Evolutionary conservation across 2,329 filamentous ascomycete species (phyloP).

Genomic region (Cladophialophora yegresii): DNA sequence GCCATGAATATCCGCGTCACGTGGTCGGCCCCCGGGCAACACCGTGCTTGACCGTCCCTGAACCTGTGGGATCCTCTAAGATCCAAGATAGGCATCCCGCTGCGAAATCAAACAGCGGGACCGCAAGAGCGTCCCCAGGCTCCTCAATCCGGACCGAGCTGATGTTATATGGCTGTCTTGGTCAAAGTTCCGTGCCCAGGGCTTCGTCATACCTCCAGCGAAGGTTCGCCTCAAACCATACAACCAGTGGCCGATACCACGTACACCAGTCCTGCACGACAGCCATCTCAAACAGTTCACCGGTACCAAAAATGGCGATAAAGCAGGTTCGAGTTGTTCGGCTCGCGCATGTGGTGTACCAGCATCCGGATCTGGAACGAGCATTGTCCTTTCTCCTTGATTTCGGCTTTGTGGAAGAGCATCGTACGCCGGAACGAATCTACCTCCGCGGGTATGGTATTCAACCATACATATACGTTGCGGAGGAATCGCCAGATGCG

Average conservation of each 20-base stretch:
- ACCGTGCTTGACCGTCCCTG: constrained; percentile 1
- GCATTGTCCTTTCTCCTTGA: constrained; percentile 39
- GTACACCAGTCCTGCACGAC: neutral
- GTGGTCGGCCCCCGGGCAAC: neutral
- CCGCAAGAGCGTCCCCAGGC: neutral
- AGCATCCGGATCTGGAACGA: constrained; percentile 39
- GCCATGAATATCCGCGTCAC: neutral
- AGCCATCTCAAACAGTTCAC: neutral
- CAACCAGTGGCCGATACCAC: neutral
- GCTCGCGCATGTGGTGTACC: constrained; percentile 40
- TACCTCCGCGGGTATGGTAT: constrained; percentile 64
- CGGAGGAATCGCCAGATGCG: constrained; percentile 25
- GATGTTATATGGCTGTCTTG: neutral
- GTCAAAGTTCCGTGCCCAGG: neutral
- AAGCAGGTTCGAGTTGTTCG: constrained; percentile 37
- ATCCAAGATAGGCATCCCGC: neutral
- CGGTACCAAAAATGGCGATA: constrained; percentile 9
- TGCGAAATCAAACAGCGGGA: neutral
- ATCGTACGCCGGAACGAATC: constrained; percentile 47
- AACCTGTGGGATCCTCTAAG: neutral
- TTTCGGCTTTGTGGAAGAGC: constrained; percentile 41
- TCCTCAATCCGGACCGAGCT: neutral
- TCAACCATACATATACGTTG: constrained; percentile 62
- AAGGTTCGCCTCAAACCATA: neutral
- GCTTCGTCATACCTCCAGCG: neutral